Base-by-base conservation (phyloP, 371 early-diverging fungal species). In the Apophysomyces elegans region DNA sequence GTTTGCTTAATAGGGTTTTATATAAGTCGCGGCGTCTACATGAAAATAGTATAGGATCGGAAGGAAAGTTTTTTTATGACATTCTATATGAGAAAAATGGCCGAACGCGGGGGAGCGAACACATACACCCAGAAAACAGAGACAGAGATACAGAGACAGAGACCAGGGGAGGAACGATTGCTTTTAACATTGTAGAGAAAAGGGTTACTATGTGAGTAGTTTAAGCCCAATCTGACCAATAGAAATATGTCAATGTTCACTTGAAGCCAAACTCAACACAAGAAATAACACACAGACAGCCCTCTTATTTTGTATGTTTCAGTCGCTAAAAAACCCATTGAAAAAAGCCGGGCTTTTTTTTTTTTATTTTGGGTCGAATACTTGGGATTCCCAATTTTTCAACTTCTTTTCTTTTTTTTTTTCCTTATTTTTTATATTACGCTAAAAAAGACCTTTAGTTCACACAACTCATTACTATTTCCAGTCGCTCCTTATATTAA, bases 301-400 rank as follows among this genome's bases (percentile, higher is more conserved):
- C 7, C 43, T 71, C 67, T 67, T 54, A 72, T 72, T 72, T 60
- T 58, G 54, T 67, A 68, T 45, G 72, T 72, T 72, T 72, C 72
- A 50, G 54, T 9, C 16, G 21, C 32, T 41, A 41, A 50, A 50
- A n/a, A n/a, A 50, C 21, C 21, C 54, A 18, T 50, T 50, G n/a
- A 26, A 26, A 26, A 26, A 26, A 26, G 32, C 32, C 21, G 61
- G 71, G 69, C 61, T 66, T 66, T 67, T 66, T 66, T 68, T n/a
- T 65, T 68, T 65, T 65, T 63, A 67, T 65, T 66, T 67, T 67
- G 13, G 37, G 37, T 59, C 61, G 36, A 18, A 43, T 56, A 26
- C 41, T 26, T 26, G 32, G 32, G 32, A 21, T 58, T 39, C 18
- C 54, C 16, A 16, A 36, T 12, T 13, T 54, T 56, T n/a, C 50